A percentile compares a stretch with the other conserved stretches of the same genome.
Evolutionary conservation across 2,329 filamentous ascomycete species (phyloP).

Genomic region (Ploettnerulaceae sp.): DNA sequence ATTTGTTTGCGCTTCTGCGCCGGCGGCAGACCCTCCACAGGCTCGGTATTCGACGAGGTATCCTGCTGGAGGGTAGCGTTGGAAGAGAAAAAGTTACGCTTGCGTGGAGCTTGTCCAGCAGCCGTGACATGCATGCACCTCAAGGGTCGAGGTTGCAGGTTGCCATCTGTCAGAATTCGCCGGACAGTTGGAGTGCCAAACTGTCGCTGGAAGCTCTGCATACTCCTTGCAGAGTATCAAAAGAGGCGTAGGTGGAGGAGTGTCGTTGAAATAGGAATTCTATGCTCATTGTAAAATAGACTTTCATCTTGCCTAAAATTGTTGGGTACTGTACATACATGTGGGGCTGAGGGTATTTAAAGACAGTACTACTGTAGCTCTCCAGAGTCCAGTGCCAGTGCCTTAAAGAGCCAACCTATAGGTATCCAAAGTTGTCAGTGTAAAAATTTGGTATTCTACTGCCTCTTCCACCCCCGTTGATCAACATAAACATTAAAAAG

Average conservation of each 20-base stretch:
- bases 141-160: constrained; percentile 23
- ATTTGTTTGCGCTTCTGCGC: constrained; percentile 40
- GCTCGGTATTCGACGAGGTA: constrained; percentile 5
- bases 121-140: constrained; percentile 45
- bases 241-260: background rate
- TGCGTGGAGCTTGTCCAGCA: constrained; percentile 40
- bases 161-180: constrained; percentile 19
- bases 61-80: constrained; percentile 48
- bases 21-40: constrained; percentile 9
- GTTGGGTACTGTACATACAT: constrained; percentile 2
- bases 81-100: constrained; percentile 62
- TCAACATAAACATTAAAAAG: too few species aligned
- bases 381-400: too few species aligned
- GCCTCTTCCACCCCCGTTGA: too few species aligned
- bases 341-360: too few species aligned
- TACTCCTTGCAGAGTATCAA: constrained; percentile 7
- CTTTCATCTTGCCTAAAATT: constrained; percentile 1
- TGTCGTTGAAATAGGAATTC: constrained; percentile 13
- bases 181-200: constrained; percentile 15
- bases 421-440: too few species aligned
- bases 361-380: too few species aligned
- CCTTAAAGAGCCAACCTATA: too few species aligned
- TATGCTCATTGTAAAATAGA: constrained; percentile 7
- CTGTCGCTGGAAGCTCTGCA: constrained; percentile 27
- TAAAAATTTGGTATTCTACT: too few species aligned